These are phyloP conservation scores for Ilyonectria destructans DNA, from an alignment of 2,329 filamentous ascomycete species.

Conservation along the genomic window DNA sequence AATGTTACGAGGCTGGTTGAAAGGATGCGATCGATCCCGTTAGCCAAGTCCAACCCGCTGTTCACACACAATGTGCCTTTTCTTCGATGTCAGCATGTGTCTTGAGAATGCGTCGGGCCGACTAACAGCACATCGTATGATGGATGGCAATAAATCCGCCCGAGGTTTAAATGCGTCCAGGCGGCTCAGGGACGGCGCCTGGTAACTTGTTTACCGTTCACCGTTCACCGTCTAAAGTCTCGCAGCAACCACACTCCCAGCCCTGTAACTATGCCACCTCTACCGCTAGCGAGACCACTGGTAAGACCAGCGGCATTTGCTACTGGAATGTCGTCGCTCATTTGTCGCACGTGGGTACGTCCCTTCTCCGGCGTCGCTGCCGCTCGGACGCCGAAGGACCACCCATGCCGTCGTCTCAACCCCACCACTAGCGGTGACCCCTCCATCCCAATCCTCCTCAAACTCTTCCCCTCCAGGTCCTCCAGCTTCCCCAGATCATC, in stretches of 20 bases:
- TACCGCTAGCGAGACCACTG: conserved; percentile 28
- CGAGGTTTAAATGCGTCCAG: neutral
- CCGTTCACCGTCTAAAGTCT: neutral
- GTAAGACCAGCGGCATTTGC: conserved; percentile 28
- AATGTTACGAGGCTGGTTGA: conserved; percentile 39
- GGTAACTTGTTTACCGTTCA: neutral
- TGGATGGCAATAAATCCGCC: neutral
- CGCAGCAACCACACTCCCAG: neutral
- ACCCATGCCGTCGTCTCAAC: conserved; percentile 39
- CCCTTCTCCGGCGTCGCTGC: conserved; percentile 43
- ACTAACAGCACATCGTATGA: neutral
- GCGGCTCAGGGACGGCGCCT: neutral
- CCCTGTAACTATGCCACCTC: conserved; percentile 11
- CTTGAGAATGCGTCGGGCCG: neutral
- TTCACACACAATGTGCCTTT: neutral
- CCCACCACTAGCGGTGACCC: conserved; percentile 39
- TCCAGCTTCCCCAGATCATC: conserved; percentile 30
- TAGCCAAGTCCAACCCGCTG: neutral
- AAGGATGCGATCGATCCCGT: conserved; percentile 5
- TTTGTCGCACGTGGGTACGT: conserved; percentile 45
- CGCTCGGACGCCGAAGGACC: conserved; percentile 46
- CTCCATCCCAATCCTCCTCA: conserved; percentile 47
- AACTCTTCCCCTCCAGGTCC: conserved; percentile 47
- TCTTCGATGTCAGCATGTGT: neutral
- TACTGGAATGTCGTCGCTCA: conserved; percentile 31